These are phyloP conservation scores for Coniochaeta prunicola DNA, from an alignment of 2,329 filamentous ascomycete genomes.

Conservation along the genomic window DNA sequence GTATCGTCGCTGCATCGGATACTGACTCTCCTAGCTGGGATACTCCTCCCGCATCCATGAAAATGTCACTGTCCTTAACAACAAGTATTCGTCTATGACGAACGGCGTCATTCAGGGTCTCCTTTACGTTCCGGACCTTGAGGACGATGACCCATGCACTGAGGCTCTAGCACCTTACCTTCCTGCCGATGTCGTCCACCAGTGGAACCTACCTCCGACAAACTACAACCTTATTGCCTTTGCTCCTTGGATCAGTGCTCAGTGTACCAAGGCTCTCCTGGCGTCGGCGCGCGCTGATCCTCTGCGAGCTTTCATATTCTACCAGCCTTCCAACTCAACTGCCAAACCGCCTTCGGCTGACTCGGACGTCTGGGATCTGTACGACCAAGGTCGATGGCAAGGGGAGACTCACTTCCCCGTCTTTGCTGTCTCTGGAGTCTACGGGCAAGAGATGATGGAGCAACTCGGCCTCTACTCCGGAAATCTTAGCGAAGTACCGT, in stretches of 20 bases:
- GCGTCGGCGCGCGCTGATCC: conserved; percentile 49
- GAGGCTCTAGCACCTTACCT: conserved; percentile 57
- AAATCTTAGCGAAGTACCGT: conserved; percentile 56
- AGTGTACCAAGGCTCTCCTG: conserved; percentile 71
- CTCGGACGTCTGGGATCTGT: conserved; percentile 62
- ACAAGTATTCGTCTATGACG: conserved; percentile 51
- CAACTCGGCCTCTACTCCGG: conserved; percentile 73
- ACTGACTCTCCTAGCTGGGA: conserved; percentile 33
- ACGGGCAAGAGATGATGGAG: conserved; percentile 62
- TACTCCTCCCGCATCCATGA: conserved; percentile 42
- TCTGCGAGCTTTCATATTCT: conserved; percentile 58
- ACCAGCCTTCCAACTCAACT: conserved; percentile 47
- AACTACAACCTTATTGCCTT: conserved; percentile 73
- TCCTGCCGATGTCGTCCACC: conserved; percentile 67
- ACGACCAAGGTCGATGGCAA: conserved; percentile 67
- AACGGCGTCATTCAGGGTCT: conserved; percentile 66
- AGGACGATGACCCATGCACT: conserved; percentile 51
- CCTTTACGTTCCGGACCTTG: conserved; percentile 74
- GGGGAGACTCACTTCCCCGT: conserved; percentile 66
- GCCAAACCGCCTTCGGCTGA: conserved; percentile 57
- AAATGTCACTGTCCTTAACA: conserved; percentile 71
- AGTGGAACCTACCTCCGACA: conserved; percentile 57
- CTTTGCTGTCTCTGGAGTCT: conserved; percentile 67
- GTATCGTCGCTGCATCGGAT: not conserved
- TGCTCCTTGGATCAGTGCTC: conserved; percentile 73